Evolutionary conservation across 2,329 filamentous ascomycete species (phyloP).

Genomic region (Trichoderma aggressivum): DNA sequence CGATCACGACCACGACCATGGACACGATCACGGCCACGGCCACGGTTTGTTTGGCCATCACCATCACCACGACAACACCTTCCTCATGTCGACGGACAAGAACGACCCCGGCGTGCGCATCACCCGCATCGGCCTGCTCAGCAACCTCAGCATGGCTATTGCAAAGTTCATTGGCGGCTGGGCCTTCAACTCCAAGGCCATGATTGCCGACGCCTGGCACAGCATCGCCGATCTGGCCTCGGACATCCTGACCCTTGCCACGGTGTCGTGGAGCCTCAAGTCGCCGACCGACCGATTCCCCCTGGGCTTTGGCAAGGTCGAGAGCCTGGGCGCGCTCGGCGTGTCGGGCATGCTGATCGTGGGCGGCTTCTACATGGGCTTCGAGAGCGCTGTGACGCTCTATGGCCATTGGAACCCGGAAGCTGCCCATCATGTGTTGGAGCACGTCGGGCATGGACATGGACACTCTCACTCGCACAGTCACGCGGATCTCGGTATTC

Average conservation of each 20-base stretch:
- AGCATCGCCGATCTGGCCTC: constrained; percentile 93
- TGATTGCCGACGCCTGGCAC: constrained; percentile 92
- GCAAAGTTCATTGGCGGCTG: constrained; percentile 91
- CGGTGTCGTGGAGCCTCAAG: constrained; percentile 88
- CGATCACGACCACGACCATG: constrained; percentile 69
- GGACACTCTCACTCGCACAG: constrained; percentile 56
- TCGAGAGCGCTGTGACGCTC: constrained; percentile 65
- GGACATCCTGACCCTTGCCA: constrained; percentile 89
- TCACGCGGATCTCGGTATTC: constrained; percentile 53
- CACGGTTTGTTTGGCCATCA: constrained; percentile 52
- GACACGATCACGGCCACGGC: constrained; percentile 55
- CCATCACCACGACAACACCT: constrained; percentile 87
- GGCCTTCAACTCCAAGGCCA: constrained; percentile 89
- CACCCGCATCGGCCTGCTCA: constrained; percentile 59
- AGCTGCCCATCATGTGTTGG: constrained; percentile 60
- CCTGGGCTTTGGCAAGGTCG: constrained; percentile 93
- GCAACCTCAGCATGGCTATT: constrained; percentile 91
- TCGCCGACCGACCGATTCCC: constrained; percentile 82
- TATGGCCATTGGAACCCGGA: constrained; percentile 72
- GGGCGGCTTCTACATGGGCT: constrained; percentile 89
- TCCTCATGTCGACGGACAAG: constrained; percentile 84
- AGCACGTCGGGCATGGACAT: constrained; percentile 51
- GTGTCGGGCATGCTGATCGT: constrained; percentile 88
- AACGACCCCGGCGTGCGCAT: constrained; percentile 65
- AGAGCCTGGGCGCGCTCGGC: constrained; percentile 88